A percentile compares a stretch with the other conserved stretches of the same genome.
phyloP scores from a whole-genome alignment of 176 grass and related monocot species.

The Ensete glaucum region DNA sequence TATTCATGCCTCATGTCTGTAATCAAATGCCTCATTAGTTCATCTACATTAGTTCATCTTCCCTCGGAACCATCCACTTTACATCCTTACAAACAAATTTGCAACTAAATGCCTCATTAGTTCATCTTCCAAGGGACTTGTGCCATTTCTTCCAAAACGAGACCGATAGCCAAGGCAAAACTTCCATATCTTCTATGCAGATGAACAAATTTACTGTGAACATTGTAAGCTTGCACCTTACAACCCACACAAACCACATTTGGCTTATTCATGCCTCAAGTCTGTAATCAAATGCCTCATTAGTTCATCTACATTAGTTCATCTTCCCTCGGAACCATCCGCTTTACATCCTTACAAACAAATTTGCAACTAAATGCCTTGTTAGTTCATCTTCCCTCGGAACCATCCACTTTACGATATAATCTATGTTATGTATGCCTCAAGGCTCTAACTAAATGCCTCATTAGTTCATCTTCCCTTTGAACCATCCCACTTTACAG shows the following conservation, averaged over 20 bases:
- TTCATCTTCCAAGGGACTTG: neutral
- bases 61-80: too few relatives aligned
- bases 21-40: too few relatives aligned
- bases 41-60: too few relatives aligned
- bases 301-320: too few relatives aligned
- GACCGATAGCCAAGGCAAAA: too few relatives aligned
- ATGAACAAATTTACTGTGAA: too few relatives aligned
- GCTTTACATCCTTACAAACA: too few relatives aligned
- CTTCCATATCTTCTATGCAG: too few relatives aligned
- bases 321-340: neutral
- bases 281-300: neutral
- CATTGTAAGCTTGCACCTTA: too few relatives aligned
- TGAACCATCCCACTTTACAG: too few relatives aligned
- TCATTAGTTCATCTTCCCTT: neutral
- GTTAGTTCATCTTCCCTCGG: neutral
- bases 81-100: neutral
- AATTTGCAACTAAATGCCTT: neutral
- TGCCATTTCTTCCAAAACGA: too few relatives aligned
- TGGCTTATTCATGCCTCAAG: neutral
- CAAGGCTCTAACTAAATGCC: neutral
- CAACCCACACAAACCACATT: neutral
- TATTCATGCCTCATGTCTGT: neutral
- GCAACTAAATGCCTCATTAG: neutral
- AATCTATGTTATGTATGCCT: neutral
- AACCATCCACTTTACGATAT: neutral